Evolutionary conservation across 2,329 filamentous ascomycete genomes (phyloP), one percentile per base, ranked within the genome.

Genomic region (Tolypocladium sp.): DNA sequence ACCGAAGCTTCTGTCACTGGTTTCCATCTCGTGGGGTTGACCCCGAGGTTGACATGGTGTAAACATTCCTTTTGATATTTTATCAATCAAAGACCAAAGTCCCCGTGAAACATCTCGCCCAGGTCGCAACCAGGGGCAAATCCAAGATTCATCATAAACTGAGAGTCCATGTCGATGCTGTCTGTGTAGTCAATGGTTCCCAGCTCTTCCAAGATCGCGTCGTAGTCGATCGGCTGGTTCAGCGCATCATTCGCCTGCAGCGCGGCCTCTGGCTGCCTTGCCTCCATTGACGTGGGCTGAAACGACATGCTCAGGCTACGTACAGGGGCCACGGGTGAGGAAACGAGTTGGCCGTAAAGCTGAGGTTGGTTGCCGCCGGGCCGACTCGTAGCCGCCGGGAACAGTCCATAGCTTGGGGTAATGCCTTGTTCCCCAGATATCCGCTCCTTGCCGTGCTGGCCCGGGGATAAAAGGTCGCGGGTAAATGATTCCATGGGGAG

Each of bases 91-190:
- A 64, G 63, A 22, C 74, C 72, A 66, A 74, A 77, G 33, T 76
- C 74, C 33, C 73, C 69, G 57, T 69, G 67, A 63, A 73, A 71
- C 74, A 83, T 76, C 63, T 85, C 82, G 0, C 78, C 76, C 56
- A 87, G 74, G 59, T 85, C 83, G 40, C 82, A 80, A 33, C 84
- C 84, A 0, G 85, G 84, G 1, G 80, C 83, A 67, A 87, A 86
- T 0, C 85, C 85, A 25, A 88, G 74, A 64, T 88, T 88, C 52
- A 83, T 79, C 84, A 88, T 86, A 65, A 88, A 87, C 62, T 86
- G 82, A 2, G 82, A 77, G 62, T 86, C 83, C 15, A 79, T 76
- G 33, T 82, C 80, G 52, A 82, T 71, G 41, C 74, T 72, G 57
- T 81, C 79, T 0, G 73, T 71, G 63, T 75, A 77, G 60, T 81